Evolutionary conservation across 2,329 filamentous ascomycete genomes (phyloP).

Genomic region (Aspergillus clavatus): DNA sequence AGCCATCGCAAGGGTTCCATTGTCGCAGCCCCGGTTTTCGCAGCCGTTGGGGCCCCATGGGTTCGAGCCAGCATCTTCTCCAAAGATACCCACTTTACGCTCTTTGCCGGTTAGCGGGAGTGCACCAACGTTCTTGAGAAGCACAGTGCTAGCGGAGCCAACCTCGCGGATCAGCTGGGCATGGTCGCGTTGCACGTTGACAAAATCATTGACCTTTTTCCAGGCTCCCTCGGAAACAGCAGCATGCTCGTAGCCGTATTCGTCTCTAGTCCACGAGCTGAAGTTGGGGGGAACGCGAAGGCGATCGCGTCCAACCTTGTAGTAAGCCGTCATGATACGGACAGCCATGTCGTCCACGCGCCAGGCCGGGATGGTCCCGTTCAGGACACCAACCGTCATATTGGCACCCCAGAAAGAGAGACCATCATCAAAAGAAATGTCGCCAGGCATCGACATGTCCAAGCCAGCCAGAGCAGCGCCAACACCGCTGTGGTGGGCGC

Average conservation of each 20-base stretch:
- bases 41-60: conserved; percentile 75
- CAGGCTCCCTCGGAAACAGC: conserved; percentile 55
- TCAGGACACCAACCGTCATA: conserved; percentile 78
- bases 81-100: conserved; percentile 70
- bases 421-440: conserved; percentile 70
- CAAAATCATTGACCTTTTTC: conserved; percentile 69
- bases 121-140: conserved; percentile 77
- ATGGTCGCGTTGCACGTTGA: conserved; percentile 79
- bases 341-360: conserved; percentile 88
- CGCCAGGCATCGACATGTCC: conserved; percentile 82
- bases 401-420: conserved; percentile 78
- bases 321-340: conserved; percentile 66
- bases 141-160: conserved; percentile 73
- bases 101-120: conserved; percentile 73
- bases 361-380: conserved; percentile 83
- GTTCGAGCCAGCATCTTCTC: conserved; percentile 76
- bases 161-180: conserved; percentile 67
- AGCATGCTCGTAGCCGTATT: conserved; percentile 64
- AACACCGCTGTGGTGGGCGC: conserved; percentile 68
- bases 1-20: conserved; percentile 59
- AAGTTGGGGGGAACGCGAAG: conserved; percentile 66
- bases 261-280: conserved; percentile 78
- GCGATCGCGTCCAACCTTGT: conserved; percentile 56
- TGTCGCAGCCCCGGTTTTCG: conserved; percentile 58
- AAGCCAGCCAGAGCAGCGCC: conserved; percentile 62